Evolutionary conservation across 2,329 filamentous ascomycete genomes (phyloP).

Genomic region (Claviceps sp.): DNA sequence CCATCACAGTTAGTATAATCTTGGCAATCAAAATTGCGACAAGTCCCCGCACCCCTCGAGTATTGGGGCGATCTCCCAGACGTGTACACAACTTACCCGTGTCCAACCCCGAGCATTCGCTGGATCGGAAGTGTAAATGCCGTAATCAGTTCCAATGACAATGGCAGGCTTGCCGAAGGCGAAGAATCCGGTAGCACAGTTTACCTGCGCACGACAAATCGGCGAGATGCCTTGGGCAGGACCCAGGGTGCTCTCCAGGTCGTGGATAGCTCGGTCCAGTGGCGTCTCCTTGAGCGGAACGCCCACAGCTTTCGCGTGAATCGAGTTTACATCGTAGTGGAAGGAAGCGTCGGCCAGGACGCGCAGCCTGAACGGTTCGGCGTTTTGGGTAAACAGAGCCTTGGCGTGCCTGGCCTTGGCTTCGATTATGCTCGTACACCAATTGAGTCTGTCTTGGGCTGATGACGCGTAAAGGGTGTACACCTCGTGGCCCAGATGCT

Average conservation of each 20-base stretch:
- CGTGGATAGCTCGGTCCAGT: conserved; percentile 76
- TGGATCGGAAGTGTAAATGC: conserved; percentile 79
- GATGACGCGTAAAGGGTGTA: conserved; percentile 82
- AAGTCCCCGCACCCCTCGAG: not conserved
- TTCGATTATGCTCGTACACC: conserved; percentile 87
- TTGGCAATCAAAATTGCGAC: not conserved
- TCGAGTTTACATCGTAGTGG: conserved; percentile 54
- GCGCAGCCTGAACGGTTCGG: conserved; percentile 83
- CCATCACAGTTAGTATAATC: conserved; percentile 1
- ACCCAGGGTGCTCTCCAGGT: conserved; percentile 70
- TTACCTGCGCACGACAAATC: conserved; percentile 74
- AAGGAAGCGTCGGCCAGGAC: conserved; percentile 91
- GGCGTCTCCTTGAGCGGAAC: conserved; percentile 84
- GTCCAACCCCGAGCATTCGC: conserved; percentile 84
- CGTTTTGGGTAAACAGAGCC: conserved; percentile 79
- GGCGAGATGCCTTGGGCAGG: conserved; percentile 55
- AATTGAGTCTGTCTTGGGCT: conserved; percentile 63
- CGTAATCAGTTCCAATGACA: conserved; percentile 88
- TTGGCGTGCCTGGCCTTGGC: conserved; percentile 90
- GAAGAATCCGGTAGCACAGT: conserved; percentile 84
- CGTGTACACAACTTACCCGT: conserved; percentile 44
- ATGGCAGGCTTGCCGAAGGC: conserved; percentile 76
- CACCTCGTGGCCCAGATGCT: conserved; percentile 85
- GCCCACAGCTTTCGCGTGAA: conserved; percentile 44
- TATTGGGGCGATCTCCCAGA: not conserved